Percentiles rank a stretch among this genome's conserved stretches.
Evolutionary conservation across 768 basidiomycete genomes (phyloP).

Genomic region (Mycena albidolilacea): DNA sequence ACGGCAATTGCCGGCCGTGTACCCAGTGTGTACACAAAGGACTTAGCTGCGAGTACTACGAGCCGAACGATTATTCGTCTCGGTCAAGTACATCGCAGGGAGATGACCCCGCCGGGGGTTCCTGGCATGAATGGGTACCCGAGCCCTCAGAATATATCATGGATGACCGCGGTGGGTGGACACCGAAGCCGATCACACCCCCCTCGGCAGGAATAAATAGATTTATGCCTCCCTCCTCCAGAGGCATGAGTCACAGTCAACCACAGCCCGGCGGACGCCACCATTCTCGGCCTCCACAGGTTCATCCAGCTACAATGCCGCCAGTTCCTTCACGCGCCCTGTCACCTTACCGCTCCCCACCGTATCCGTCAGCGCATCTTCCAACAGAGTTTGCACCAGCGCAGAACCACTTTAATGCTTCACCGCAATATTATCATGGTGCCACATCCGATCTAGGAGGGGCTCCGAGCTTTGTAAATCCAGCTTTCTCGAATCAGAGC

Average conservation of each 20-base stretch:
- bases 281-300: background rate
- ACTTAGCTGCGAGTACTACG: background rate
- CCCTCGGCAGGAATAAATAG: background rate
- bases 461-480: background rate
- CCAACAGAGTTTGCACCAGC: background rate
- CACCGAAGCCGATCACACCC: background rate
- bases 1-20: conserved; percentile 1
- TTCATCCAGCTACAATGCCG: background rate
- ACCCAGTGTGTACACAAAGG: background rate
- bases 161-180: background rate
- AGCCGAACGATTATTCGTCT: background rate
- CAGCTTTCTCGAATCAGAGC: background rate
- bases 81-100: background rate
- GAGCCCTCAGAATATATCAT: background rate
- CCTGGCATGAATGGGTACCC: no score
- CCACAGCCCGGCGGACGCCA: background rate
- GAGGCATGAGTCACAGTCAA: background rate
- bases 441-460: background rate
- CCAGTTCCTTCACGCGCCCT: background rate
- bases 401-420: background rate
- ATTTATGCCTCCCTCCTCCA: background rate
- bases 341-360: background rate
- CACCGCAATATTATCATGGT: background rate
- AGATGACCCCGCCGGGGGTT: no score
- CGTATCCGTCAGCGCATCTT: background rate